Evolutionary conservation across 2,329 filamentous ascomycete species (phyloP).

Genomic region (Cladosporium phlei): DNA sequence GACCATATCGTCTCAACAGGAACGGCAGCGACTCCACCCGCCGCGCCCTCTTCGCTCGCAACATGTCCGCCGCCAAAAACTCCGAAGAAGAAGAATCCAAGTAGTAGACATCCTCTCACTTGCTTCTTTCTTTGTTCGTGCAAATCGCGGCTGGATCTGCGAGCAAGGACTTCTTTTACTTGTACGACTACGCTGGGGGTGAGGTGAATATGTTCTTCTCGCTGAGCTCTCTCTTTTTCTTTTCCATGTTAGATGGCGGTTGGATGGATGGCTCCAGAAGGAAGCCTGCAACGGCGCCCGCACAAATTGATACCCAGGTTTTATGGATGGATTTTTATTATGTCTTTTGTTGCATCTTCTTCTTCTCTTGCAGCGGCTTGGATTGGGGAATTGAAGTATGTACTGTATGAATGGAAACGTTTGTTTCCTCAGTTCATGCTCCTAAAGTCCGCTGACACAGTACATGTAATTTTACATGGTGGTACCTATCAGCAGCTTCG

Average conservation of each 20-base stretch:
- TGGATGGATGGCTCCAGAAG: background rate
- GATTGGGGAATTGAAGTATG: background rate
- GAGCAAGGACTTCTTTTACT: no score
- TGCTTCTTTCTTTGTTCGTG: no score
- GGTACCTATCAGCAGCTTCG: no score
- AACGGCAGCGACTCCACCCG: constrained; percentile 10
- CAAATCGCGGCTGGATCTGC: constrained; percentile 9
- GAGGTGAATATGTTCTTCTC: background rate
- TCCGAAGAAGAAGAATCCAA: background rate
- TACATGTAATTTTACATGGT: no score
- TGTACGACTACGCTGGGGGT: no score
- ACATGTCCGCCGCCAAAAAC: constrained; percentile 7
- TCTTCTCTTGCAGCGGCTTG: background rate
- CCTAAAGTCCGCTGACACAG: no score
- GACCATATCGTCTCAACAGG: background rate
- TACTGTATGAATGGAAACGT: no score
- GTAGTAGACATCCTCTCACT: background rate
- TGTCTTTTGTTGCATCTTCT: background rate
- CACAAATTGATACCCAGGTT: constrained; percentile 12
- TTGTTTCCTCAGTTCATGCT: no score
- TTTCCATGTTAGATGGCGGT: no score
- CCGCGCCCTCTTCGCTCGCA: constrained; percentile 13
- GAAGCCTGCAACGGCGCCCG: constrained; percentile 6
- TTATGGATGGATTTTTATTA: background rate
- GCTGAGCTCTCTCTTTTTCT: background rate